Evolutionary conservation across 2,329 filamentous ascomycete genomes (phyloP).

Genomic region (Penicillium decumbens): DNA sequence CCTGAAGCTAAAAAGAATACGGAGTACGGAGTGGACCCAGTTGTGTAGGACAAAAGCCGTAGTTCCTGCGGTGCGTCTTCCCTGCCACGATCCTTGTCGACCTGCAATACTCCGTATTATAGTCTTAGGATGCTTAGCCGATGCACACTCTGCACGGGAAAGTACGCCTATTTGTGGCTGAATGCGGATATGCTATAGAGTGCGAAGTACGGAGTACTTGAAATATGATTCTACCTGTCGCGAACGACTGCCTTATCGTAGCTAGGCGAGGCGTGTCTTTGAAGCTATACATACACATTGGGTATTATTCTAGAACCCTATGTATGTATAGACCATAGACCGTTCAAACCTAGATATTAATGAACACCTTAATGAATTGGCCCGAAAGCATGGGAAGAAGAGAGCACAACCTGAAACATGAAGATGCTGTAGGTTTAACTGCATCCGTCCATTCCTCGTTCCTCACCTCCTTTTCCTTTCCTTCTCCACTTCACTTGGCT

Average conservation of each 20-base stretch:
- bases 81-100: conserved; percentile 7
- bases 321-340: background rate
- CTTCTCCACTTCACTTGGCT: background rate
- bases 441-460: conserved; percentile 23
- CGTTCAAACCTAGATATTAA: too few species aligned
- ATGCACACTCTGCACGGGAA: conserved; percentile 10
- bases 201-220: background rate
- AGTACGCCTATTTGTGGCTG: conserved; percentile 22
- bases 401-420: conserved; percentile 9
- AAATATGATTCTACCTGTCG: conserved; percentile 5
- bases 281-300: background rate
- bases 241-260: conserved; percentile 5
- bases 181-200: conserved; percentile 5
- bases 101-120: background rate
- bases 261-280: background rate
- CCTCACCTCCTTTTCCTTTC: conserved; percentile 8
- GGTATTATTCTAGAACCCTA: background rate
- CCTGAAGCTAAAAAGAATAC: background rate
- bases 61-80: conserved; percentile 1
- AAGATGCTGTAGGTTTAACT: conserved; percentile 8
- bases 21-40: background rate
- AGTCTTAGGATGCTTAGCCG: background rate
- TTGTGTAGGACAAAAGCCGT: background rate
- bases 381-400: background rate
- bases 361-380: background rate